Conservation (phyloP, 371 early-diverging fungal genomes). For the Syncephalastrum racemosum region DNA sequence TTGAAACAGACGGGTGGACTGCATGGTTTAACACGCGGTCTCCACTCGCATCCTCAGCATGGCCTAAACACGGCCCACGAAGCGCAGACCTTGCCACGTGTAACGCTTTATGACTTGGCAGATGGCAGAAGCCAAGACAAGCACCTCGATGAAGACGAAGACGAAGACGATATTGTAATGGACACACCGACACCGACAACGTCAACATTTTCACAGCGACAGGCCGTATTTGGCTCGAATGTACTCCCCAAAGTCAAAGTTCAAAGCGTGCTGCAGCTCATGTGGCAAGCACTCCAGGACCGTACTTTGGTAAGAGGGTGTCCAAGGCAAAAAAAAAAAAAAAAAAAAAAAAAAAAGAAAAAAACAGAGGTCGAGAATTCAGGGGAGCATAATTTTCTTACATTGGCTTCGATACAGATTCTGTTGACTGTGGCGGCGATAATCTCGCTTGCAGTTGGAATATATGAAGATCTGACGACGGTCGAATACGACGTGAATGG, state of each 20-base stretch:
- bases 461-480: slow-evolving; percentile 76
- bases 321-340: neutral
- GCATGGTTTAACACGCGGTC: slow-evolving; percentile 49
- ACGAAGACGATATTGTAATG: slow-evolving; percentile 10
- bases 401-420: slow-evolving; percentile 45
- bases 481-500: slow-evolving; percentile 33
- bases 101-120: slow-evolving; percentile 9
- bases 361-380: neutral
- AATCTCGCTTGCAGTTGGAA: slow-evolving; percentile 83
- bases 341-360: neutral
- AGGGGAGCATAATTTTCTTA: neutral
- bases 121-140: neutral
- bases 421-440: slow-evolving; percentile 79
- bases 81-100: slow-evolving; percentile 4
- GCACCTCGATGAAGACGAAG: slow-evolving; percentile 6
- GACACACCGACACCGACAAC: neutral
- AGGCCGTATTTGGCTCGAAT: slow-evolving; percentile 62
- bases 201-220: slow-evolving; percentile 37
- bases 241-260: slow-evolving; percentile 61
- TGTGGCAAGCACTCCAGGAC: slow-evolving; percentile 79
- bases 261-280: slow-evolving; percentile 62
- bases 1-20: slow-evolving; percentile 48
- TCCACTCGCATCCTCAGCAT: slow-evolving; percentile 43
- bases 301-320: slow-evolving; percentile 69
- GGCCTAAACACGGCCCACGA: slow-evolving; percentile 30